Conservation (phyloP, 192 early-diverging fungal species). For the Mortierella claussenii region DNA sequence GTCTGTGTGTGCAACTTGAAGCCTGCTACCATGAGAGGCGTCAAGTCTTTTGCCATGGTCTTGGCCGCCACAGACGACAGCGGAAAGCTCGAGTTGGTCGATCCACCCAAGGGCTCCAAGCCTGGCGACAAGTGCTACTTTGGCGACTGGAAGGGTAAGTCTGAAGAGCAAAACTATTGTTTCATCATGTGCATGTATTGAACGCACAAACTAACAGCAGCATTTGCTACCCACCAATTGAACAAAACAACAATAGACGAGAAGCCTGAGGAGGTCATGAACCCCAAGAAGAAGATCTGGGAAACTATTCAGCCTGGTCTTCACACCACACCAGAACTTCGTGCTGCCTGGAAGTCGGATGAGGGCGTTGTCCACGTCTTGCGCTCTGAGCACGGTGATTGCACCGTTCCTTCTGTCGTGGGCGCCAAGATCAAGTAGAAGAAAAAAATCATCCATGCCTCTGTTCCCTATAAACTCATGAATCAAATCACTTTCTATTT, state of each 20-base stretch:
- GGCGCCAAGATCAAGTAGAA: conserved; percentile 78
- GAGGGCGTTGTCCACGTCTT: conserved; percentile 60
- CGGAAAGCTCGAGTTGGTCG: conserved; percentile 92
- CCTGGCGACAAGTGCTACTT: conserved; percentile 95
- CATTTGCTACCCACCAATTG: no score
- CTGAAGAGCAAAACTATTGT: no score
- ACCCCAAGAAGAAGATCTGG: conserved; percentile 99
- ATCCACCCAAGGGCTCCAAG: conserved; percentile 84
- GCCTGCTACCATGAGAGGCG: conserved; percentile 92
- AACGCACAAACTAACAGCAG: no score
- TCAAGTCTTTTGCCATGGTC: conserved; percentile 97
- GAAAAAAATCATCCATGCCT: no score
- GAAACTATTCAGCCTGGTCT: conserved; percentile 95
- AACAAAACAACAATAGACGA: conserved; percentile 57
- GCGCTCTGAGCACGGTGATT: conserved; percentile 57
- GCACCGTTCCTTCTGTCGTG: conserved; percentile 70
- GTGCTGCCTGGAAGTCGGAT: conserved; percentile 72
- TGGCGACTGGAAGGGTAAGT: conserved; percentile 83
- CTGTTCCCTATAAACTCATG: no score
- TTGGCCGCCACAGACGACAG: conserved; percentile 87
- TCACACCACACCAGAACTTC: conserved; percentile 73
- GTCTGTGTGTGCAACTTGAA: conserved; percentile 94
- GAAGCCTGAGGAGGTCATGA: conserved; percentile 87
- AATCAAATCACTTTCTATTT: no score
- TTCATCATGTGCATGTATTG: no score